These are phyloP conservation scores for Pistacia vera DNA, from an alignment of 345 rosid species.

Conservation along the genomic window DNA sequence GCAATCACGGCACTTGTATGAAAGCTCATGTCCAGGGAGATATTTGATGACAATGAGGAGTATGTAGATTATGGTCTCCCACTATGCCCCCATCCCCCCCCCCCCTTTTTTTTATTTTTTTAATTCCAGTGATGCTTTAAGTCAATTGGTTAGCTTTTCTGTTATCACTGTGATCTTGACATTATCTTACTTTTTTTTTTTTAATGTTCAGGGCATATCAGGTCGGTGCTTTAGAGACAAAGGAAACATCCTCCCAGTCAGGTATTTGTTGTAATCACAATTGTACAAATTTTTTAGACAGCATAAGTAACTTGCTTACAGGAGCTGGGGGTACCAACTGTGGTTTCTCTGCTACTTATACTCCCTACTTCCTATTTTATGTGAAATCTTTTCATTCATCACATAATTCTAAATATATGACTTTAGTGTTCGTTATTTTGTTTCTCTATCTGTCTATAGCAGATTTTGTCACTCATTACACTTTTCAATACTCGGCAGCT, in stretches of 20 bases:
- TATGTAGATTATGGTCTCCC: constrained; percentile 31
- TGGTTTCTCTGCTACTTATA: not conserved
- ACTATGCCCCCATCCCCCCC: too few species aligned
- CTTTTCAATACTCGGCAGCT: not conserved
- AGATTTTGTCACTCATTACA: not conserved
- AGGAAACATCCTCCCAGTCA: constrained; percentile 35
- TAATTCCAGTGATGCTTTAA: not conserved
- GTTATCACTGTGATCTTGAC: constrained; percentile 7
- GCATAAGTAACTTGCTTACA: not conserved
- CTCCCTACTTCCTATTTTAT: not conserved
- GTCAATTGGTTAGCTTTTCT: constrained; percentile 12
- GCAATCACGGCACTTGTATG: constrained; percentile 75
- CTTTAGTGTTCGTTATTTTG: not conserved
- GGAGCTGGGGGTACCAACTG: not conserved
- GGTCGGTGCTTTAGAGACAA: constrained; percentile 47
- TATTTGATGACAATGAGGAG: constrained; percentile 48
- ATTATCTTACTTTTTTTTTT: not conserved
- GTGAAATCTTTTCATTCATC: not conserved
- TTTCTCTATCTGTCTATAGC: not conserved
- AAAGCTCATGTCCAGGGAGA: constrained; percentile 71
- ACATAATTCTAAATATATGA: not conserved
- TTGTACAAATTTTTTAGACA: not conserved
- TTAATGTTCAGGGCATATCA: constrained; percentile 40
- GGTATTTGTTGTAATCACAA: constrained; percentile 33
- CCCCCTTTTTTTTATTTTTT: too few species aligned